Percentiles rank a stretch among this genome's conserved stretches.
phyloP scores from a whole-genome alignment of 768 basidiomycete species.

The Mycena vitilis region DNA sequence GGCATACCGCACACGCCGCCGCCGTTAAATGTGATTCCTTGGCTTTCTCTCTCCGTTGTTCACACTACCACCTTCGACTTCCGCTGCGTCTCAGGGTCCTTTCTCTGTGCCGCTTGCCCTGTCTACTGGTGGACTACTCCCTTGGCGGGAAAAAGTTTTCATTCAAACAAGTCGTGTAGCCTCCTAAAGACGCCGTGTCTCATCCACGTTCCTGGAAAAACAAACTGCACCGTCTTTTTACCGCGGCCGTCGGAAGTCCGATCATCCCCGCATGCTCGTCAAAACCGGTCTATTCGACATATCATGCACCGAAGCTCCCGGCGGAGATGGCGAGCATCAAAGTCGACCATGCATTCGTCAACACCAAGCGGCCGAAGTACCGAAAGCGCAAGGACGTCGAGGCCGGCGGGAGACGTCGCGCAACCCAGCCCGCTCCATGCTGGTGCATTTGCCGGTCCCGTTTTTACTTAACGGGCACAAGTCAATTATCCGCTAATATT shows the following conservation, averaged over 20 bases:
- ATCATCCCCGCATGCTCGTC: not conserved
- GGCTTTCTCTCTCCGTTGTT: too few relatives aligned
- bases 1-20: too few relatives aligned
- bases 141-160: not conserved
- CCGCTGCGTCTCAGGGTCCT: not conserved
- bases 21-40: too few relatives aligned
- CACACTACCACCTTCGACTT: not conserved
- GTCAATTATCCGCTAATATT: not conserved
- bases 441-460: not conserved
- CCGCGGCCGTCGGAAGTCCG: not conserved
- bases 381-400: slow-evolving; percentile 23
- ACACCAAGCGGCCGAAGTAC: slow-evolving; percentile 22
- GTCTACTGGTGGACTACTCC: not conserved
- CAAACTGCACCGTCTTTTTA: not conserved
- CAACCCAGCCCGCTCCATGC: slow-evolving; percentile 20
- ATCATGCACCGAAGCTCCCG: slow-evolving; percentile 16
- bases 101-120: not conserved
- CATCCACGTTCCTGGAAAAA: not conserved
- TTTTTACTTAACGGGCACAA: not conserved
- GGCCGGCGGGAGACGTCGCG: slow-evolving; percentile 15
- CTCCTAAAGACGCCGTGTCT: slow-evolving; percentile 1
- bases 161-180: not conserved
- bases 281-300: slow-evolving; percentile 1
- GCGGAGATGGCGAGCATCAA: slow-evolving; percentile 9
- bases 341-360: slow-evolving; percentile 25